phyloP scores from a whole-genome alignment of 176 grass and related monocot genomes.

The Oryza punctata region DNA sequence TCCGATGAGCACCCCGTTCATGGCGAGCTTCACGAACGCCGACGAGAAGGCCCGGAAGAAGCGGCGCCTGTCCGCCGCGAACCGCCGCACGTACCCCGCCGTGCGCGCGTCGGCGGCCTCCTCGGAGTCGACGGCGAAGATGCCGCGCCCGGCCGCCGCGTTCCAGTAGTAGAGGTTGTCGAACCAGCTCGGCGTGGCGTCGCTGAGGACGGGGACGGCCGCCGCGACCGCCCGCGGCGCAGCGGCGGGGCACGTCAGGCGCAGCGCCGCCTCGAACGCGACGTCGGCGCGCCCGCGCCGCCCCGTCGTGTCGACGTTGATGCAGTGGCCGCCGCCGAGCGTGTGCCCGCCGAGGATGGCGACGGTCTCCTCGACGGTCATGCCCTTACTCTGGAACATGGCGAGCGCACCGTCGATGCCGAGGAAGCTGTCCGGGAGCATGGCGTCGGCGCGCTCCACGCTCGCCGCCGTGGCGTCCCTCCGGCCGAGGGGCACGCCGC shows the following conservation, averaged over 20 bases:
- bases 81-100: not conserved
- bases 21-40: slow-evolving; percentile 25
- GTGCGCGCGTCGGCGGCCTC: not conserved
- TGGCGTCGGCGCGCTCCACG: not conserved
- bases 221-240: not conserved
- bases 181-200: slow-evolving; percentile 20
- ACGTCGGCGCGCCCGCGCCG: not conserved
- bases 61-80: not conserved
- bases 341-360: slow-evolving; percentile 30
- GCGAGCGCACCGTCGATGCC: slow-evolving; percentile 13
- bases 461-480: not conserved
- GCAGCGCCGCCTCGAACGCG: not conserved
- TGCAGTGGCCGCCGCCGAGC: slow-evolving; percentile 9
- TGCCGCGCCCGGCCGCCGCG: not conserved
- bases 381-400: not conserved
- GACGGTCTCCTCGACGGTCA: slow-evolving; percentile 22
- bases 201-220: not conserved
- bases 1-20: slow-evolving; percentile 14
- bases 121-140: slow-evolving; percentile 22
- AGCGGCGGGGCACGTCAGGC: not conserved
- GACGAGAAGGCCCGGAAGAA: slow-evolving; percentile 1
- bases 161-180: slow-evolving; percentile 16
- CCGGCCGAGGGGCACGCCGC: not conserved
- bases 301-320: not conserved
- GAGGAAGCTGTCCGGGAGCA: slow-evolving; percentile 2